Evolutionary conservation across 2,329 filamentous ascomycete genomes (phyloP).

Genomic region (Phialemoniopsis sp.): DNA sequence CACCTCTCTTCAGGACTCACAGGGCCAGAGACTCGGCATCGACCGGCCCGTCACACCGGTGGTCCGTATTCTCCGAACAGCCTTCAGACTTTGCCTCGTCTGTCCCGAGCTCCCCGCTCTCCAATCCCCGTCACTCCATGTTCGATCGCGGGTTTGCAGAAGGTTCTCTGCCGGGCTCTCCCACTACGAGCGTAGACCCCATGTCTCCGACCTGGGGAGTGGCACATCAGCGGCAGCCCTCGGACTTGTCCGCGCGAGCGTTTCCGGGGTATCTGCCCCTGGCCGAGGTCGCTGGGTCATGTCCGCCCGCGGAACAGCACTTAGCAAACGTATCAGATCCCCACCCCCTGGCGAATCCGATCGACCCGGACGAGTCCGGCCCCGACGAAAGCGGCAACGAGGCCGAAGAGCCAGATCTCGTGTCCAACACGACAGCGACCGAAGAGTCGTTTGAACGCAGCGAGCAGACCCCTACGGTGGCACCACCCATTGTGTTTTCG

Average conservation of each 20-base stretch:
- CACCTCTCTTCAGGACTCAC: conserved; percentile 36
- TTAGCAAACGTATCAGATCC: no score
- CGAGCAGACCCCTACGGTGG: no score
- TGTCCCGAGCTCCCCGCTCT: conserved; percentile 75
- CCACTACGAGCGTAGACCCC: conserved; percentile 71
- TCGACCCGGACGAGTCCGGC: conserved; percentile 2
- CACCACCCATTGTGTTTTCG: no score
- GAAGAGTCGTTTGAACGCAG: conserved; percentile 21
- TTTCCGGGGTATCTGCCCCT: conserved; percentile 13
- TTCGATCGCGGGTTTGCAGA: conserved; percentile 72
- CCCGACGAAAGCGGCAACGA: background rate
- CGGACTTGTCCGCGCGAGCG: conserved; percentile 50
- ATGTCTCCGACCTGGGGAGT: conserved; percentile 54
- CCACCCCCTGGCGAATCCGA: conserved; percentile 6
- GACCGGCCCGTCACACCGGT: conserved; percentile 47
- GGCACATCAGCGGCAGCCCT: conserved; percentile 49
- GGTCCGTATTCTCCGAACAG: conserved; percentile 58
- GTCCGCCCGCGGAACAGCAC: background rate
- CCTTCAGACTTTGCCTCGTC: conserved; percentile 69
- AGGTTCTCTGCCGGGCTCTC: conserved; percentile 74
- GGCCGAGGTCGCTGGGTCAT: conserved; percentile 6
- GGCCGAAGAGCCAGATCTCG: conserved; percentile 16
- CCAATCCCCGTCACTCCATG: conserved; percentile 67
- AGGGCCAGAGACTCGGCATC: conserved; percentile 46
- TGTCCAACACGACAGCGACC: conserved; percentile 17